Evolutionary conservation across 2,329 filamentous ascomycete genomes (phyloP).

Genomic region (Dryadomyces quercivorus): DNA sequence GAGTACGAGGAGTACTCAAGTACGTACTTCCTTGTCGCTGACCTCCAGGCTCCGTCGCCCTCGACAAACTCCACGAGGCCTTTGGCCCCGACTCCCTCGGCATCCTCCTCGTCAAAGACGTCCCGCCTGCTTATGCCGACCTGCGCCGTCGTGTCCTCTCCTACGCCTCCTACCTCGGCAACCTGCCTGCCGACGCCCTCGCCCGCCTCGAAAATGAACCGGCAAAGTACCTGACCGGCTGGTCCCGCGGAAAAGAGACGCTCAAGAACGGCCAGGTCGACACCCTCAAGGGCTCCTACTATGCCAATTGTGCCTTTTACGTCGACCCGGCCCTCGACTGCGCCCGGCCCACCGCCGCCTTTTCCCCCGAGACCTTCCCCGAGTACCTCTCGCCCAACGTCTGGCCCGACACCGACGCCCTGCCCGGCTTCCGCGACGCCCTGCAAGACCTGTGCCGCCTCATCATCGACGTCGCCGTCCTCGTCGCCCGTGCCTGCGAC

Average conservation of each 20-base stretch:
- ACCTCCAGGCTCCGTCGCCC: constrained; percentile 48
- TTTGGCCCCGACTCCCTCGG: constrained; percentile 87
- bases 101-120: constrained; percentile 83
- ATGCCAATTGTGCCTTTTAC: constrained; percentile 73
- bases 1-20: constrained; percentile 5
- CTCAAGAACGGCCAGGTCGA: constrained; percentile 68
- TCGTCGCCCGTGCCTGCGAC: constrained; percentile 87
- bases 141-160: constrained; percentile 66
- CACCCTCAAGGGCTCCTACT: constrained; percentile 72
- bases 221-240: constrained; percentile 57
- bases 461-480: constrained; percentile 78
- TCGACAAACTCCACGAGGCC: constrained; percentile 59
- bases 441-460: constrained; percentile 67
- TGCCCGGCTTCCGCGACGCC: constrained; percentile 64
- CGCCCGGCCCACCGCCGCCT: constrained; percentile 45
- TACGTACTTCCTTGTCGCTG: neutral
- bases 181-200: constrained; percentile 59
- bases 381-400: constrained; percentile 86
- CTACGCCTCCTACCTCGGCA: constrained; percentile 80
- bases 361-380: constrained; percentile 53
- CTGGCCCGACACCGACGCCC: constrained; percentile 59
- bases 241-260: constrained; percentile 74
- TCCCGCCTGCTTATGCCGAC: constrained; percentile 59
- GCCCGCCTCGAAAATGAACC: constrained; percentile 45
- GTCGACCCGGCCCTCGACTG: constrained; percentile 50